Evolutionary conservation across 306 rosid genomes (phyloP).

Genomic region (Quercus wislizeni): DNA sequence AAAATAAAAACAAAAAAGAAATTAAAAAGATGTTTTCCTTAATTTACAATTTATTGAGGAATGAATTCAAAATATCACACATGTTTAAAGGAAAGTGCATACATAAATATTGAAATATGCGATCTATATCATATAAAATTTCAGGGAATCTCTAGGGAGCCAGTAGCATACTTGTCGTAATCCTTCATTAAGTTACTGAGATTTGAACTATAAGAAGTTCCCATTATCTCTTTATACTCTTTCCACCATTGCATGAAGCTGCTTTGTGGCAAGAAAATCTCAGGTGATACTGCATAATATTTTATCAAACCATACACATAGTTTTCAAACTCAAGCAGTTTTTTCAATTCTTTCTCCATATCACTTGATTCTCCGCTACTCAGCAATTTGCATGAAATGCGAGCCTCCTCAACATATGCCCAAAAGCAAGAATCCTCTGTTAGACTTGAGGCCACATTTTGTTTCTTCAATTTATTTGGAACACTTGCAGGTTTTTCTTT

Average conservation of each 20-base stretch:
- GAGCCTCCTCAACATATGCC: conserved; percentile 70
- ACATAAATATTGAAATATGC: too few species aligned
- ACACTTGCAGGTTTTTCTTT: not conserved
- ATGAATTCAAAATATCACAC: not conserved
- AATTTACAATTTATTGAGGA: not conserved
- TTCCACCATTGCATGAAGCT: conserved; percentile 77
- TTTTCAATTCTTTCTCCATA: too few species aligned
- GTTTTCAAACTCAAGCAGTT: conserved; percentile 29
- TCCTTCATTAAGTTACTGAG: conserved; percentile 37
- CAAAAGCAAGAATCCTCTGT: conserved; percentile 75
- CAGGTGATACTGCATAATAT: conserved; percentile 47
- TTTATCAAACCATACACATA: conserved; percentile 35
- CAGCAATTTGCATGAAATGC: conserved; percentile 21
- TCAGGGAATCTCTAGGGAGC: not conserved
- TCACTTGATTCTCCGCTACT: not conserved
- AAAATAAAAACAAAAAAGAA: too few species aligned
- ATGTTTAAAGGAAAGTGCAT: not conserved
- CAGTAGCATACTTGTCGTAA: conserved; percentile 25
- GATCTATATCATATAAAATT: too few species aligned
- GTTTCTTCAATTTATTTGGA: not conserved
- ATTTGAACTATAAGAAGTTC: not conserved
- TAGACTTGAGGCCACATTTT: conserved; percentile 29
- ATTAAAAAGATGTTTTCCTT: not conserved
- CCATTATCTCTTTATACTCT: conserved; percentile 19
- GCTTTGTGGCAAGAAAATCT: conserved; percentile 52